Evolutionary conservation across 2,329 filamentous ascomycete genomes (phyloP).

Genomic region (Clonostachys byssicola): DNA sequence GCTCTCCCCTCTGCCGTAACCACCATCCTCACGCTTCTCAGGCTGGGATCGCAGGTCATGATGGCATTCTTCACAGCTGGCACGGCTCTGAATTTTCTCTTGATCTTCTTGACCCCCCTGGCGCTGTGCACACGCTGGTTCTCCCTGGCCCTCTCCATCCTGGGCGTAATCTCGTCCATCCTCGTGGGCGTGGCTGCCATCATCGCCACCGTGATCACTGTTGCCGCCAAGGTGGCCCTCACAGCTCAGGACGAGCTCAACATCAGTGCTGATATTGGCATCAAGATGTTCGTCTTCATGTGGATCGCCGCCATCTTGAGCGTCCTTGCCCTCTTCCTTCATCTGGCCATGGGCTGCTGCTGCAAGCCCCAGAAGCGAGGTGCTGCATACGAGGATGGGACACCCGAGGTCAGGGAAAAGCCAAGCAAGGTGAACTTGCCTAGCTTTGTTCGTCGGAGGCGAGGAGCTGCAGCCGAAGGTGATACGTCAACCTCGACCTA

Average conservation of each 20-base stretch:
- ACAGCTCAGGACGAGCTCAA: constrained; percentile 70
- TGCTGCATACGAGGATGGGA: constrained; percentile 1
- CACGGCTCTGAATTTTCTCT: constrained; percentile 64
- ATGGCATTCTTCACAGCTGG: constrained; percentile 80
- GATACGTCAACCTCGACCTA: too few species aligned
- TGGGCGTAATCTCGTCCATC: constrained; percentile 64
- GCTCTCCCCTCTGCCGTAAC: constrained; percentile 72
- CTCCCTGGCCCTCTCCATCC: constrained; percentile 62
- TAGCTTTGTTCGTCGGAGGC: constrained; percentile 20
- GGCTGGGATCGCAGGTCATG: constrained; percentile 77
- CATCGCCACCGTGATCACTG: constrained; percentile 79
- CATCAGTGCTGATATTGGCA: constrained; percentile 66
- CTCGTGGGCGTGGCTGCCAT: constrained; percentile 65
- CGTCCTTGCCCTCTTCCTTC: constrained; percentile 67
- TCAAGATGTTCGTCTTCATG: constrained; percentile 80
- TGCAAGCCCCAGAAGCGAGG: constrained; percentile 33
- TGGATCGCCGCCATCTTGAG: constrained; percentile 73
- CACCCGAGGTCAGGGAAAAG: constrained; percentile 6
- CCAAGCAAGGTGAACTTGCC: constrained; percentile 12
- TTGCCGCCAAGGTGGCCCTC: constrained; percentile 76
- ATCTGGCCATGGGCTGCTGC: constrained; percentile 76
- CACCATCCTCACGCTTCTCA: constrained; percentile 70
- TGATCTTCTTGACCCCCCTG: constrained; percentile 63
- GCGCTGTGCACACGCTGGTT: constrained; percentile 54
- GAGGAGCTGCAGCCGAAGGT: constrained; percentile 4